These are phyloP conservation scores for Fusarium goolgardi DNA, from an alignment of 2,329 filamentous ascomycete genomes.

Conservation along the genomic window DNA sequence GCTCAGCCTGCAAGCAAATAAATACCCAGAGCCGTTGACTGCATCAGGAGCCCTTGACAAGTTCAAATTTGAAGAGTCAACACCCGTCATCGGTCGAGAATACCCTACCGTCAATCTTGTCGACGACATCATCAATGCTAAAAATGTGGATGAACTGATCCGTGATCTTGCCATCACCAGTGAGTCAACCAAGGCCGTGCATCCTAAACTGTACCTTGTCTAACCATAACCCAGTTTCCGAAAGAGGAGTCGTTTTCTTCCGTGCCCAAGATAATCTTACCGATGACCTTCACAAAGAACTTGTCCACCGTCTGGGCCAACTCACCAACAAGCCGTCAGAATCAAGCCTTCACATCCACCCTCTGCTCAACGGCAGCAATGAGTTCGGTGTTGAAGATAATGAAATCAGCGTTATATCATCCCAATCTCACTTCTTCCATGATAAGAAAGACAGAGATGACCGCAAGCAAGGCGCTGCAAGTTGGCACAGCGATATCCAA, in stretches of 20 bases:
- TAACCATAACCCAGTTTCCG: constrained; percentile 61
- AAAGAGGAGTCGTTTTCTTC: constrained; percentile 74
- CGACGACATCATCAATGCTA: constrained; percentile 57
- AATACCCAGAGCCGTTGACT: constrained; percentile 11
- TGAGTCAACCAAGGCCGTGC: constrained; percentile 44
- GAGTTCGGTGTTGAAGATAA: constrained; percentile 64
- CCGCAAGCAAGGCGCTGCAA: constrained; percentile 50
- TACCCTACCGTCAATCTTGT: constrained; percentile 62
- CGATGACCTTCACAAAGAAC: constrained; percentile 69
- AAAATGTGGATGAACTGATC: constrained; percentile 66
- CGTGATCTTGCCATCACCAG: constrained; percentile 71
- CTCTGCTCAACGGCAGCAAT: constrained; percentile 64
- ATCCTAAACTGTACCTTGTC: not conserved
- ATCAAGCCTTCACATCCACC: constrained; percentile 71
- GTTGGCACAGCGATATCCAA: constrained; percentile 64
- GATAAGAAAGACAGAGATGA: constrained; percentile 39
- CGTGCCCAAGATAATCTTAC: constrained; percentile 67
- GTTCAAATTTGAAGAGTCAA: constrained; percentile 46
- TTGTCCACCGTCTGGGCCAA: constrained; percentile 69
- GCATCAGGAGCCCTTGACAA: constrained; percentile 22
- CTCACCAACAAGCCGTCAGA: constrained; percentile 68
- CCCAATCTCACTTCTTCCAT: constrained; percentile 38
- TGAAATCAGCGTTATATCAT: constrained; percentile 71
- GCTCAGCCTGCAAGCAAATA: constrained; percentile 3
- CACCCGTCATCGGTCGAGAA: constrained; percentile 67